These are phyloP conservation scores for Kurtzmaniella natalensis DNA, from an alignment of 1,139 yeast species.

Conservation along the genomic window DNA sequence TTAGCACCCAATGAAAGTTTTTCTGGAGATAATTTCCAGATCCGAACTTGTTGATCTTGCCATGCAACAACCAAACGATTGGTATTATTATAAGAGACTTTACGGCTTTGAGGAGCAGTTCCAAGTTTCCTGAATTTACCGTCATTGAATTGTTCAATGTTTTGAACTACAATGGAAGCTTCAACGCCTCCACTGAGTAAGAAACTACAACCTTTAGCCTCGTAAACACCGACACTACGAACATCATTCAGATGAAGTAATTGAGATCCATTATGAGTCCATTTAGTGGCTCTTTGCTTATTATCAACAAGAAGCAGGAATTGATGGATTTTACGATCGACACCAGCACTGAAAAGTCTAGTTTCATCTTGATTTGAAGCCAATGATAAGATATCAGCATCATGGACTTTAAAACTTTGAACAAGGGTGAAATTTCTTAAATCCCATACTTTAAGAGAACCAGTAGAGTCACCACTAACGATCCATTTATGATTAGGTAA, in stretches of 20 bases:
- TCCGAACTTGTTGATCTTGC: slow-evolving; percentile 77
- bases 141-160: slow-evolving; percentile 64
- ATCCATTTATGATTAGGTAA: slow-evolving; percentile 63
- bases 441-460: slow-evolving; percentile 92
- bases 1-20: slow-evolving; percentile 24
- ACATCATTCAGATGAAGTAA: slow-evolving; percentile 87
- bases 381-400: slow-evolving; percentile 84
- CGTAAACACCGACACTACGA: slow-evolving; percentile 69
- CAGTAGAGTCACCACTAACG: slow-evolving; percentile 95
- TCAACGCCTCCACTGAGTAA: slow-evolving; percentile 91
- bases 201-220: slow-evolving; percentile 64
- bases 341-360: slow-evolving; percentile 82
- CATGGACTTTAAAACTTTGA: slow-evolving; percentile 81
- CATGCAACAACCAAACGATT: slow-evolving; percentile 63
- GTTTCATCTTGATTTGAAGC: slow-evolving; percentile 60
- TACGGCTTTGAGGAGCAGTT: slow-evolving; percentile 57
- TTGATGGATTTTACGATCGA: slow-evolving; percentile 84
- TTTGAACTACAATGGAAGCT: slow-evolving; percentile 67
- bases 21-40: slow-evolving; percentile 61
- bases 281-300: slow-evolving; percentile 41
- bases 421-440: slow-evolving; percentile 65
- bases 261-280: slow-evolving; percentile 80
- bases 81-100: slow-evolving; percentile 45
- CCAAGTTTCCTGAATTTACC: slow-evolving; percentile 73
- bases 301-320: slow-evolving; percentile 40